Evolutionary conservation across 2,329 filamentous ascomycete species (phyloP).

Genomic region (Aspergillus amoenus): DNA sequence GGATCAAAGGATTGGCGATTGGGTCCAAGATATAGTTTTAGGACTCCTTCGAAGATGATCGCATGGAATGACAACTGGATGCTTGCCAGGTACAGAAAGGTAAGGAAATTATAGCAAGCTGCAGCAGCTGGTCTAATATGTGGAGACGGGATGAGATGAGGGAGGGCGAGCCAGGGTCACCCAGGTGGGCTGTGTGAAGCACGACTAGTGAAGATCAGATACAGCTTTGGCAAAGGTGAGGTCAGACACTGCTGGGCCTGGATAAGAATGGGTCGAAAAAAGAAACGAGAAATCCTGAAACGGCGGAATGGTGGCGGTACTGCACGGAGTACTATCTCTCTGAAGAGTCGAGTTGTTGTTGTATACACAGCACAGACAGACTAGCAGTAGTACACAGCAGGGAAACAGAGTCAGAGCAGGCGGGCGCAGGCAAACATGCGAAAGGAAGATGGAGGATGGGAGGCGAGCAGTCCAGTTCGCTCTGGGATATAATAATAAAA

Average conservation of each 20-base stretch:
- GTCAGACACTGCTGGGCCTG: not conserved
- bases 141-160: constrained; percentile 15
- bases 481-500: constrained; percentile 6
- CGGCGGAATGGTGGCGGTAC: constrained; percentile 16
- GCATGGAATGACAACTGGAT: constrained; percentile 18
- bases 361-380: not conserved
- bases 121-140: constrained; percentile 14
- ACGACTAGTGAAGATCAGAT: constrained; percentile 12
- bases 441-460: not conserved
- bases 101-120: constrained; percentile 1
- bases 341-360: not conserved
- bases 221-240: constrained; percentile 9
- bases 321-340: not conserved
- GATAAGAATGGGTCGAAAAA: not conserved
- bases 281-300: constrained; percentile 6
- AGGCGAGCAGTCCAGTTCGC: not conserved
- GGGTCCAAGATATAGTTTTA: constrained; percentile 23
- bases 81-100: constrained; percentile 15
- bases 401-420: no score
- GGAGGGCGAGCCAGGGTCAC: constrained; percentile 8
- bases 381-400: not conserved
- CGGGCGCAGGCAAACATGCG: no score
- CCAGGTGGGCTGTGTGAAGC: constrained; percentile 22
- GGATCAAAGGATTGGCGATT: constrained; percentile 19
- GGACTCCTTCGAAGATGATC: constrained; percentile 21